Base-by-base conservation (phyloP, 2,329 filamentous ascomycete species). In the Stagonosporopsis cucurbitacearum region DNA sequence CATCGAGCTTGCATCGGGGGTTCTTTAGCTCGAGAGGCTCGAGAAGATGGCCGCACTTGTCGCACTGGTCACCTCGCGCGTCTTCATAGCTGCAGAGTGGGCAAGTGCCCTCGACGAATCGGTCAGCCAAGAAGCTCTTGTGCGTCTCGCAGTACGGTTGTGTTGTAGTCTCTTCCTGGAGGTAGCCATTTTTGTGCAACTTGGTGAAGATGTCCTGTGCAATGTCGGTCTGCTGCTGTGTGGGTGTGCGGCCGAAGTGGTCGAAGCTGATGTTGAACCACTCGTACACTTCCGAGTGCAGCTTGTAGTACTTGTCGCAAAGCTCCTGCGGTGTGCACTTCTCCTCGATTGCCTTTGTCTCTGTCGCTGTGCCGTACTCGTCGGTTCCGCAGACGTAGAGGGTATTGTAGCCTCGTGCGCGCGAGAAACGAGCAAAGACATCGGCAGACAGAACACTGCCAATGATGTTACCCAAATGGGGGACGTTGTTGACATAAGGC, bases 201-300 rank as follows among this genome's bases (percentile, higher is more conserved):
- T 92, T 88, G 52, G 82, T 80, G 78, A 98, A 98, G 64, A 98
- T 93, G 61, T 91, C 86, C 78, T 98, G 95, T 9, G 93, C 91
- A 67, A 99, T 98, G 64, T 92, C 86, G 20, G 92, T 97, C 78
- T 98, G 95, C 69, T 95, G 86, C 50, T 85, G 78, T 17, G 94
- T 98, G 3, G 93, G 92, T 5, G 95, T 98, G 57, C 93, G 89
- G 60, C 93, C 95, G 73, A 98, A 99, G 77, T 93, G 88, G 78
- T 98, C 94, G 73, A 98, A 98, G 55, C 85, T 88, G 71, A 98
- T 94, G 72, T 92, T 87, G 80, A 99, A 99, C 92, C 94, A 97
- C 75, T 96, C 86, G 77, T 98, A 98, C 64, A 97, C 89, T 44
- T 90, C 91, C 68, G 92, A 87, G 79, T 97, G 94, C 56, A 96